Conservation (phyloP, 2,329 filamentous ascomycete genomes). For the Pestalotiopsis sp. region DNA sequence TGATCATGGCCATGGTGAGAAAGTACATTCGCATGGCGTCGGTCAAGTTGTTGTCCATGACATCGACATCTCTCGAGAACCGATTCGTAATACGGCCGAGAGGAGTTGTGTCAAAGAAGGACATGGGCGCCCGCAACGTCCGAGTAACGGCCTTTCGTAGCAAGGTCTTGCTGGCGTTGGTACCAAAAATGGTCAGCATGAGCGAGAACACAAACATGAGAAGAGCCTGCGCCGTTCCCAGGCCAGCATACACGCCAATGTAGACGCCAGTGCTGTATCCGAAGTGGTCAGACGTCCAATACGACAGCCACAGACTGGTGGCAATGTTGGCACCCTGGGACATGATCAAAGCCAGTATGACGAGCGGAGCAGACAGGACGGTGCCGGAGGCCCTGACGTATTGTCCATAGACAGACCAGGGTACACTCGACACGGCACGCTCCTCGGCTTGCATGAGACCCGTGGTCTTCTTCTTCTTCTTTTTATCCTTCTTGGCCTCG, state of each 20-base stretch:
- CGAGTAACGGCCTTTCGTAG: slow-evolving; percentile 78
- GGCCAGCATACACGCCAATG: slow-evolving; percentile 71
- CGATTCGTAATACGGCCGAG: slow-evolving; percentile 94
- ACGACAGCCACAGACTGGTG: slow-evolving; percentile 91
- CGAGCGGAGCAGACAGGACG: slow-evolving; percentile 67
- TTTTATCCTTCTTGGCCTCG: slow-evolving; percentile 46
- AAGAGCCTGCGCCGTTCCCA: slow-evolving; percentile 72
- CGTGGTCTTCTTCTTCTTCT: slow-evolving; percentile 60
- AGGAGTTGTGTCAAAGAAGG: slow-evolving; percentile 96
- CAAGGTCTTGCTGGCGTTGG: slow-evolving; percentile 80
- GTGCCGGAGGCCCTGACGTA: slow-evolving; percentile 79
- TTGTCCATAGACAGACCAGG: slow-evolving; percentile 77
- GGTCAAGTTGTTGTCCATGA: slow-evolving; percentile 91
- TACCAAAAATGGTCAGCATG: slow-evolving; percentile 76
- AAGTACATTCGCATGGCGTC: slow-evolving; percentile 94
- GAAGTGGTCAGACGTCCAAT: slow-evolving; percentile 85
- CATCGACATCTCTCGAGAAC: slow-evolving; percentile 92
- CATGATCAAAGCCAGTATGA: slow-evolving; percentile 65
- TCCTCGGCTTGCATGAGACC: slow-evolving; percentile 72
- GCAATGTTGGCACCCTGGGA: slow-evolving; percentile 84
- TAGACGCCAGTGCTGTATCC: slow-evolving; percentile 69
- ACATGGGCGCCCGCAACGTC: slow-evolving; percentile 76
- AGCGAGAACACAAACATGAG: slow-evolving; percentile 84
- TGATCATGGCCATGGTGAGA: slow-evolving; percentile 80
- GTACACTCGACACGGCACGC: slow-evolving; percentile 74